phyloP scores from a whole-genome alignment of 1,284 basidiomycete species.

The Ceraceosorus bombacis region DNA sequence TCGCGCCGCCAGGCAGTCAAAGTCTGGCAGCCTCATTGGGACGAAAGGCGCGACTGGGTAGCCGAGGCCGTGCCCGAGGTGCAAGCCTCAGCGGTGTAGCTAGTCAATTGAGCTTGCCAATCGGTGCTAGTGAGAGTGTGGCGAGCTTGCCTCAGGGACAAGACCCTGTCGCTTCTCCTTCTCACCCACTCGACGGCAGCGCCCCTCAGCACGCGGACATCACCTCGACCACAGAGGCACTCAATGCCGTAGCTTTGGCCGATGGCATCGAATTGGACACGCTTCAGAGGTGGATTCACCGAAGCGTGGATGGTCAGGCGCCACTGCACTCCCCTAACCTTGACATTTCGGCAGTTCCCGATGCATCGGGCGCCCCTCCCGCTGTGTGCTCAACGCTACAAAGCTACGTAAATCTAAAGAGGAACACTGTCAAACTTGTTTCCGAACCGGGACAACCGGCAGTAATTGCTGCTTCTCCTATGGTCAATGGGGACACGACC shows the following conservation, averaged over 20 bases:
- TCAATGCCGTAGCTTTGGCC: slow-evolving; percentile 25
- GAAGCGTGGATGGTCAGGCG: slow-evolving; percentile 14
- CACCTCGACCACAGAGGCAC: too few relatives aligned
- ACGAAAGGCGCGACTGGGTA: slow-evolving; percentile 27
- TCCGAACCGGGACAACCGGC: neutral
- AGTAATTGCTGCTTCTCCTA: neutral
- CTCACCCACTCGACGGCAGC: neutral
- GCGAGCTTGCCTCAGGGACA: slow-evolving; percentile 13
- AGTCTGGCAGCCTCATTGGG: slow-evolving; percentile 1
- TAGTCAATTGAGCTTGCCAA: slow-evolving; percentile 17
- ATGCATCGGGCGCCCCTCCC: slow-evolving; percentile 11
- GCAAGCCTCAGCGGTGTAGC: slow-evolving; percentile 35
- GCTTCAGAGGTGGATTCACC: slow-evolving; percentile 32
- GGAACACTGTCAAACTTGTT: slow-evolving; percentile 34
- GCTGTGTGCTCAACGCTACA: slow-evolving; percentile 39
- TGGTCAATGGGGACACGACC: neutral
- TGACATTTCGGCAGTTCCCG: neutral
- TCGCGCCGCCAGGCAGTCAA: neutral
- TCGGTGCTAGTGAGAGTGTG: slow-evolving; percentile 24
- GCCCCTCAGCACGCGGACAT: neutral
- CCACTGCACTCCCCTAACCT: neutral
- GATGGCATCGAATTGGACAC: slow-evolving; percentile 34
- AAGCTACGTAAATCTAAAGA: slow-evolving; percentile 42
- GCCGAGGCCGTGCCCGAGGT: slow-evolving; percentile 32
- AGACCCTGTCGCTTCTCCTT: neutral